These are phyloP conservation scores for Camellia oleifera DNA, from an alignment of 179 eudicot species.

Conservation along the genomic window DNA sequence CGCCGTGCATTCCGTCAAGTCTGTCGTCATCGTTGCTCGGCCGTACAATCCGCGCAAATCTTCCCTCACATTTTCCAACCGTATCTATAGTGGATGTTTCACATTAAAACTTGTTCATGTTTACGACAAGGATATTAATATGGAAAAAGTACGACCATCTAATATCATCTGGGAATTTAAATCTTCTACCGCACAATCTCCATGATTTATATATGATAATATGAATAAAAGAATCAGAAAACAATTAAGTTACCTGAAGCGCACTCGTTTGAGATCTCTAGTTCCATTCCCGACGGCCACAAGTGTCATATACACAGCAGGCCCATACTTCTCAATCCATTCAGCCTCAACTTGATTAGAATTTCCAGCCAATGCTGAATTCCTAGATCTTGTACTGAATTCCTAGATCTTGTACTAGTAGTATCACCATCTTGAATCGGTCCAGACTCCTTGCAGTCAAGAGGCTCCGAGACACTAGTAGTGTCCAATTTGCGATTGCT, in stretches of 20 bases:
- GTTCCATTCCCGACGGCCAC: constrained; percentile 91
- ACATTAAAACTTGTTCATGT: background rate
- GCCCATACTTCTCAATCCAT: constrained; percentile 97
- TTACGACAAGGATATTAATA: too few relatives aligned
- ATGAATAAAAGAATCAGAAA: background rate
- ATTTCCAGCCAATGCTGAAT: constrained; percentile 34
- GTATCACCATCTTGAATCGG: constrained; percentile 46
- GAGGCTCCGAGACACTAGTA: constrained; percentile 36
- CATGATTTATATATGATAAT: too few relatives aligned
- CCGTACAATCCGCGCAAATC: too few relatives aligned
- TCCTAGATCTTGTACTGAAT: constrained; percentile 45
- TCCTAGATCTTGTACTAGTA: constrained; percentile 38
- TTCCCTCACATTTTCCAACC: too few relatives aligned
- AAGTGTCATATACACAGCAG: constrained; percentile 93
- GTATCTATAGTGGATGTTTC: too few relatives aligned
- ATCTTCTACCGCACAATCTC: background rate
- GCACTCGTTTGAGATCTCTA: constrained; percentile 97
- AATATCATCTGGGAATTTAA: background rate
- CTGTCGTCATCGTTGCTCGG: too few relatives aligned
- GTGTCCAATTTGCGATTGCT: too few relatives aligned
- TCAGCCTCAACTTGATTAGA: constrained; percentile 83
- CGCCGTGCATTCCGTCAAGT: too few relatives aligned
- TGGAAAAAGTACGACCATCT: background rate
- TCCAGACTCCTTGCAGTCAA: constrained; percentile 36
- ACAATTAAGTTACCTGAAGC: constrained; percentile 71